phyloP scores from a whole-genome alignment of 768 basidiomycete genomes.

The Suillus alpinus region DNA sequence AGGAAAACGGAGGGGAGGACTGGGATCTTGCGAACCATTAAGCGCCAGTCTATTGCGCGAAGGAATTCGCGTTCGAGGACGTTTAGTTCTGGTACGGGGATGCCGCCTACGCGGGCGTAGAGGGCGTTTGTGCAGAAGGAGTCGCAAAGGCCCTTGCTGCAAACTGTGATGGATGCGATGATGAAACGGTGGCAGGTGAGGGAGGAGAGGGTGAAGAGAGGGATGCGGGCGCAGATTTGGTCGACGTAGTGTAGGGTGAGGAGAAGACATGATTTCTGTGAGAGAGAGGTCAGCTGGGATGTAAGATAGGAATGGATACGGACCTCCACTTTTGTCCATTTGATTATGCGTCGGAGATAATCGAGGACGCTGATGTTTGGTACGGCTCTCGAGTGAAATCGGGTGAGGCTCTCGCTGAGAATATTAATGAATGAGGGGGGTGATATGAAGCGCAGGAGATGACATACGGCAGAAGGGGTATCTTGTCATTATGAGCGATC shows the following conservation, averaged over 20 bases:
- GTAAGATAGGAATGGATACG: constrained; percentile 19
- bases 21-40: constrained; percentile 66
- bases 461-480: constrained; percentile 82
- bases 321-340: constrained; percentile 95
- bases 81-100: constrained; percentile 88
- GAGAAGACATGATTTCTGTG: constrained; percentile 74
- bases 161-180: constrained; percentile 89
- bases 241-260: constrained; percentile 90
- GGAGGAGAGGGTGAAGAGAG: constrained; percentile 89
- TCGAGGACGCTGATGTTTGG: constrained; percentile 88
- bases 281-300: constrained; percentile 7
- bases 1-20: constrained; percentile 10
- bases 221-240: constrained; percentile 84
- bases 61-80: constrained; percentile 94
- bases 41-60: constrained; percentile 86
- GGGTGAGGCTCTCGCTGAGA: constrained; percentile 80
- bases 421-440: constrained; percentile 17
- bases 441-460: constrained; percentile 10
- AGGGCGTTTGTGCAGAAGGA: constrained; percentile 92
- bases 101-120: constrained; percentile 96
- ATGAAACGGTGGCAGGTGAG: constrained; percentile 98
- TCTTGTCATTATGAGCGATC: constrained; percentile 93
- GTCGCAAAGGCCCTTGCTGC: constrained; percentile 94
- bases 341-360: constrained; percentile 91
- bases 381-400: constrained; percentile 93